Evolutionary conservation across 192 early-diverging fungal genomes (phyloP).

Genomic region (Pilaira anomala): DNA sequence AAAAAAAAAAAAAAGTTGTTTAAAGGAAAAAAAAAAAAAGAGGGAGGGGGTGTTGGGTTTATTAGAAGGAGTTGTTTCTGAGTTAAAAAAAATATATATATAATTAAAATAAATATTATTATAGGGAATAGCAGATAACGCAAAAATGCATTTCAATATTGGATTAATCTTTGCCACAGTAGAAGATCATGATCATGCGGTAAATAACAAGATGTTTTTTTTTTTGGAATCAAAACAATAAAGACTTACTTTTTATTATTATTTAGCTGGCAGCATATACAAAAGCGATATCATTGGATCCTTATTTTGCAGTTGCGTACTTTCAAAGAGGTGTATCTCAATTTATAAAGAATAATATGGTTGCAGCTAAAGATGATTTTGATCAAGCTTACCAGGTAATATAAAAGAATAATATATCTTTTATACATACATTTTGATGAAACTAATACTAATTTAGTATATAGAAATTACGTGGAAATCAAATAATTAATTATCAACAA

Average conservation of each 20-base stretch:
- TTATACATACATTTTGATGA: neutral
- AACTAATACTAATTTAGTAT: neutral
- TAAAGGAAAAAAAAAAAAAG: neutral
- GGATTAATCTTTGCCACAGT: constrained; percentile 75
- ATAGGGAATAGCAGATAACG: constrained; percentile 80
- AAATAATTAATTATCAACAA: constrained; percentile 93
- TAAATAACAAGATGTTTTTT: constrained; percentile 34
- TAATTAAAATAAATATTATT: neutral
- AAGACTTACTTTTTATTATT: constrained; percentile 15
- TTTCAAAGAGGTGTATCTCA: constrained; percentile 88
- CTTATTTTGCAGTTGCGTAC: constrained; percentile 88
- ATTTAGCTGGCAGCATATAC: constrained; percentile 71
- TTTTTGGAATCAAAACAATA: constrained; percentile 1
- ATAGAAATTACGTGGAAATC: constrained; percentile 77
- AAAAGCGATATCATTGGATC: constrained; percentile 74
- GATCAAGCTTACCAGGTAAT: constrained; percentile 71
- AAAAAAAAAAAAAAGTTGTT: constrained; percentile 1
- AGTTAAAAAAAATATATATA: neutral
- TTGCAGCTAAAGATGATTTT: constrained; percentile 74
- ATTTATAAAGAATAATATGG: constrained; percentile 69
- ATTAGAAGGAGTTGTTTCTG: neutral
- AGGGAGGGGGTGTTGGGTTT: neutral
- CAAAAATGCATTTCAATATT: constrained; percentile 97
- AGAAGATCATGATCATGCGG: constrained; percentile 74
- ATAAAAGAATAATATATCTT: neutral